These are phyloP conservation scores for Calonectria montana DNA, from an alignment of 2,329 filamentous ascomycete genomes.

Conservation along the genomic window DNA sequence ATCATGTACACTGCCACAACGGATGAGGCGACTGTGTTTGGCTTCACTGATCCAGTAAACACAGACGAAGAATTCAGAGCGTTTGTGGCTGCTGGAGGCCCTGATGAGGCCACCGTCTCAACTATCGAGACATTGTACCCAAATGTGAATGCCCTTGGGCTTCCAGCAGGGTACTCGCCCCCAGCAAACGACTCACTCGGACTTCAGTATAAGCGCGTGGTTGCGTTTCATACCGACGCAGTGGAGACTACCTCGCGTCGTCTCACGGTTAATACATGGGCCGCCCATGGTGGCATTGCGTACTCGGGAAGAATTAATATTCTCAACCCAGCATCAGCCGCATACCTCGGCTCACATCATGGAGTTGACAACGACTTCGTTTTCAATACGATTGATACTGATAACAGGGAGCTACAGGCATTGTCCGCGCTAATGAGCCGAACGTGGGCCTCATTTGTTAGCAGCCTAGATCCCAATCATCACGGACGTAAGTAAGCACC, in stretches of 20 bases:
- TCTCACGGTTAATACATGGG: constrained; percentile 5
- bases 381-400: neutral
- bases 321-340: neutral
- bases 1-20: constrained; percentile 7
- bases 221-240: neutral
- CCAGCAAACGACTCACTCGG: neutral
- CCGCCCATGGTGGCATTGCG: neutral
- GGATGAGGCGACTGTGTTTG: neutral
- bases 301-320: constrained; percentile 7
- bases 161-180: neutral
- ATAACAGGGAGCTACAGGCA: neutral
- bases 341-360: neutral
- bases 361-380: neutral
- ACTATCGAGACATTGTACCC: neutral
- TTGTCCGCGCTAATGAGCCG: constrained; percentile 1
- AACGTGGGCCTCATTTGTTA: constrained; percentile 4
- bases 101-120: neutral
- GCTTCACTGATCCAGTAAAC: neutral
- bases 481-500: neutral
- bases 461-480: neutral
- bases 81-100: constrained; percentile 1
- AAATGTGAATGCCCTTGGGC: neutral
- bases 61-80: neutral
- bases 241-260: constrained; percentile 1
- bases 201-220: constrained; percentile 6